Conservation (phyloP, 2,329 filamentous ascomycete species). For the Penicillium sp. region DNA sequence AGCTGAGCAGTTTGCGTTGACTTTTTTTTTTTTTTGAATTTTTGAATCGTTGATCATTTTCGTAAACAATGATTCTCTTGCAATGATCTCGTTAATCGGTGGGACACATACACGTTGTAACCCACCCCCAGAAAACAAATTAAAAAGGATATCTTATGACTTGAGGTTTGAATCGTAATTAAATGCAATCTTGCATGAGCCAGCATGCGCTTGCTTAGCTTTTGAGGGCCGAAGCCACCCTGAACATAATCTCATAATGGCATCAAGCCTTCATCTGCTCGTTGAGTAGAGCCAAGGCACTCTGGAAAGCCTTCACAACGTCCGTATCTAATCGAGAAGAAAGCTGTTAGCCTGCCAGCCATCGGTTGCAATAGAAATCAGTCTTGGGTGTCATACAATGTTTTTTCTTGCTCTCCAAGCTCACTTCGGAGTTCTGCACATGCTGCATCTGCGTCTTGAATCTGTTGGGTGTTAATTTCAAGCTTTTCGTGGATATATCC, state of each 20-base stretch:
- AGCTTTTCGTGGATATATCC: neutral
- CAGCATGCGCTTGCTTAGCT: constrained; percentile 12
- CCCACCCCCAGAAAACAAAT: neutral
- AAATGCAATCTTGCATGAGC: constrained; percentile 4
- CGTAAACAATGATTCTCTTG: neutral
- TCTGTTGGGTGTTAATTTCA: constrained; percentile 49
- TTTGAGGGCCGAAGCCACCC: neutral
- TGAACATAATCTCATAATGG: neutral
- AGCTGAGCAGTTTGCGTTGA: neutral
- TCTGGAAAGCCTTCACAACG: constrained; percentile 57
- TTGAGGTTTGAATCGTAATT: neutral
- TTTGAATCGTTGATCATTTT: neutral
- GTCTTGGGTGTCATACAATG: constrained; percentile 69
- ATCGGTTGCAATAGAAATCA: neutral
- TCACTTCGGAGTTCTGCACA: constrained; percentile 75
- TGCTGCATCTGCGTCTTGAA: constrained; percentile 79
- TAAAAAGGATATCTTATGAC: neutral
- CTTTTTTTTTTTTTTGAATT: neutral
- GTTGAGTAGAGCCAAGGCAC: constrained; percentile 53
- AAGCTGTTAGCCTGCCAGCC: constrained; percentile 23
- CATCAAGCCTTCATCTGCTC: constrained; percentile 34
- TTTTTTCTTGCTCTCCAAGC: constrained; percentile 73
- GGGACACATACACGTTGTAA: neutral
- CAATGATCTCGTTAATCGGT: neutral
- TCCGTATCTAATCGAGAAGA: constrained; percentile 43